These are phyloP conservation scores for Vanrija sp. DNA, from an alignment of 1,284 basidiomycete genomes.

Conservation along the genomic window DNA sequence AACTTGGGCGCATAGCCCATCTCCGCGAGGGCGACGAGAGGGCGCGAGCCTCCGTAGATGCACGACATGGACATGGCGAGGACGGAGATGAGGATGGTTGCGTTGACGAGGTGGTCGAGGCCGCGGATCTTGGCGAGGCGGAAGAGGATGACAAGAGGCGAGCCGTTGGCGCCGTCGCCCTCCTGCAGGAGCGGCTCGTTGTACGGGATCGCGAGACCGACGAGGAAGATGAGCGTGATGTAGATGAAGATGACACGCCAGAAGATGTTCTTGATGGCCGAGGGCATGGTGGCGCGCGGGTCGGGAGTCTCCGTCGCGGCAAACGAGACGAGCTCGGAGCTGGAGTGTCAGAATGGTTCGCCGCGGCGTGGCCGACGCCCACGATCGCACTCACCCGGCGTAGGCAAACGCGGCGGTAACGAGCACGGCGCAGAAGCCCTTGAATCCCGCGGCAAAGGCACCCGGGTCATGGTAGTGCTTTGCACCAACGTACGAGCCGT, in stretches of 20 bases:
- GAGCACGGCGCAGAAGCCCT: slow-evolving; percentile 44
- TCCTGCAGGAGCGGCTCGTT: slow-evolving; percentile 39
- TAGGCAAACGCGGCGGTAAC: slow-evolving; percentile 74
- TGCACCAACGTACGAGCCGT: slow-evolving; percentile 33
- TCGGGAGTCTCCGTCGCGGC: slow-evolving; percentile 47
- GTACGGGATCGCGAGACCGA: slow-evolving; percentile 52
- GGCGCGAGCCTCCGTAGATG: slow-evolving; percentile 46
- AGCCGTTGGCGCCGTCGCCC: slow-evolving; percentile 49
- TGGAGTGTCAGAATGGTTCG: background rate
- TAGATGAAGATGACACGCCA: slow-evolving; percentile 54
- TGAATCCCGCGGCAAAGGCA: slow-evolving; percentile 50
- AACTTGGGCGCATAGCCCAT: slow-evolving; percentile 50
- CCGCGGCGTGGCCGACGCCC: background rate
- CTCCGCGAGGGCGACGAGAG: slow-evolving; percentile 44
- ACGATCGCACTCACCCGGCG: slow-evolving; percentile 46
- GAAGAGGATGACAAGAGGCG: slow-evolving; percentile 54
- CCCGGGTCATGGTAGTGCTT: slow-evolving; percentile 42
- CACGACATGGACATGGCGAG: slow-evolving; percentile 44
- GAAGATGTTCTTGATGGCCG: slow-evolving; percentile 47
- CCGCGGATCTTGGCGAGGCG: slow-evolving; percentile 47
- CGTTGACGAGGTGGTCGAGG: slow-evolving; percentile 52
- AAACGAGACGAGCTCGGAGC: slow-evolving; percentile 82
- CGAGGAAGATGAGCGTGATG: slow-evolving; percentile 51
- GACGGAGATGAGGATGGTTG: slow-evolving; percentile 50
- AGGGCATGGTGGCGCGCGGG: slow-evolving; percentile 12